Evolutionary conservation across 164 flowering plant species (phyloP), one percentile per base, ranked within the genome.

Genomic region (Aristolochia contorta): DNA sequence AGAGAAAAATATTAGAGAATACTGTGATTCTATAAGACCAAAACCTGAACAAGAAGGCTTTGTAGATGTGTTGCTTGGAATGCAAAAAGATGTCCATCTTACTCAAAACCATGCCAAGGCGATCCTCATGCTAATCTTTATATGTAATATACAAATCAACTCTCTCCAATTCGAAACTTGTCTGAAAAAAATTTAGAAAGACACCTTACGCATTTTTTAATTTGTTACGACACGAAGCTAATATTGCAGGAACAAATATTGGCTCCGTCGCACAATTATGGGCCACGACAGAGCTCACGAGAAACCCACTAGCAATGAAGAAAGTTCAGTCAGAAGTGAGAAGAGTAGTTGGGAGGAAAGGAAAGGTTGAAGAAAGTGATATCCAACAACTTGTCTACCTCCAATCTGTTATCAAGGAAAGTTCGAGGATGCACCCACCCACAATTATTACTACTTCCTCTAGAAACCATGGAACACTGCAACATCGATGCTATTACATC

Each of bases 361-460:
- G 62, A 59, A 24, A 46, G 62, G 41, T 23, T 24, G n/a, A n/a
- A n/a, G 58, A 33, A 25, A 33, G 24, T 46, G 62, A 59, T 49
- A 46, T 59, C 21, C 14, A 22, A 6, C 62, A 59, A 15, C 52
- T 59, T 4, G 9, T 46, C 8, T 59, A 43, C 12, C 27, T 59
- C 8, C 45, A 46, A 6, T 30, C 25, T 15, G 45, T 43, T 5
- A 6, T 57, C 9, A 57, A 57, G 50, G 83, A 77, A 60, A 50
- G 68, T 19, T 19, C 75, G 15, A 74, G 81, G 54, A 64, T 77
- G 4, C 79, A 77, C 62, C 81, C 77, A 24, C 77, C 77, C 1
- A 73, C 54, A n/a, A 2, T 78, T 81, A 24, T 12, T 80, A 4
- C 32, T 72, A 12, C 61, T 67, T 32, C 76, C 79, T 13, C 50